Evolutionary conservation across 2,329 filamentous ascomycete genomes (phyloP).

Genomic region (Pseudophaeomoniella oleicola): DNA sequence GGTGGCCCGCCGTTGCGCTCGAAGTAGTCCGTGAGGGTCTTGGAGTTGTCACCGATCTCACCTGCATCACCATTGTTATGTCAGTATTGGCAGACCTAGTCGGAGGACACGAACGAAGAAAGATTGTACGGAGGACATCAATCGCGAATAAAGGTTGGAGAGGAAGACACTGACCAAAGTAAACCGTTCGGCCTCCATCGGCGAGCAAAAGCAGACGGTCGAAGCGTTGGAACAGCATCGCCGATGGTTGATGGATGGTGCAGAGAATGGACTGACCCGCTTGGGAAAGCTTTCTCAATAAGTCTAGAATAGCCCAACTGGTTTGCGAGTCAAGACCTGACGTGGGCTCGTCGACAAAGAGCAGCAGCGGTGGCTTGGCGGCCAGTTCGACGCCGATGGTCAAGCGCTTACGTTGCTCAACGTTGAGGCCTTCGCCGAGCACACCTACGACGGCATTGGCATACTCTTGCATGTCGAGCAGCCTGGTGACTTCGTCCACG

Average conservation of each 20-base stretch:
- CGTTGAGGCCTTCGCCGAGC: conserved; percentile 57
- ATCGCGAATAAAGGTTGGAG: too few relatives aligned
- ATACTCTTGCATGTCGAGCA: conserved; percentile 78
- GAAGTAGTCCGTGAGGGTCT: conserved; percentile 48
- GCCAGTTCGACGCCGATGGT: conserved; percentile 90
- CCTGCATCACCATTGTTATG: neutral
- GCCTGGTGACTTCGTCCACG: conserved; percentile 73
- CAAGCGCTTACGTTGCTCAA: conserved; percentile 54
- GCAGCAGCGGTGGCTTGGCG: conserved; percentile 69
- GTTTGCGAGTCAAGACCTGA: conserved; percentile 84
- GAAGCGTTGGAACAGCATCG: conserved; percentile 78
- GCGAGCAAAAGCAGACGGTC: conserved; percentile 48
- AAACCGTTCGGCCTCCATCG: conserved; percentile 49
- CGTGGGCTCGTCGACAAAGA: conserved; percentile 87
- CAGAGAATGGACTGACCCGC: conserved; percentile 78
- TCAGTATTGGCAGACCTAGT: too few relatives aligned
- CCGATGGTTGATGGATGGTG: conserved; percentile 86
- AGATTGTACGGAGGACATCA: too few relatives aligned
- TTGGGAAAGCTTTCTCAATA: conserved; percentile 75
- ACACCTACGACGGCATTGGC: conserved; percentile 79
- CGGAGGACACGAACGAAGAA: too few relatives aligned
- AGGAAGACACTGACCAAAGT: conserved; percentile 35
- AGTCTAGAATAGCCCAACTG: conserved; percentile 72
- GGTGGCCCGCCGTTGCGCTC: conserved; percentile 42
- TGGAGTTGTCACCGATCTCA: conserved; percentile 44